These are phyloP conservation scores for Debaryomyces coudertii DNA, from an alignment of 1,139 yeast species.

Conservation along the genomic window DNA sequence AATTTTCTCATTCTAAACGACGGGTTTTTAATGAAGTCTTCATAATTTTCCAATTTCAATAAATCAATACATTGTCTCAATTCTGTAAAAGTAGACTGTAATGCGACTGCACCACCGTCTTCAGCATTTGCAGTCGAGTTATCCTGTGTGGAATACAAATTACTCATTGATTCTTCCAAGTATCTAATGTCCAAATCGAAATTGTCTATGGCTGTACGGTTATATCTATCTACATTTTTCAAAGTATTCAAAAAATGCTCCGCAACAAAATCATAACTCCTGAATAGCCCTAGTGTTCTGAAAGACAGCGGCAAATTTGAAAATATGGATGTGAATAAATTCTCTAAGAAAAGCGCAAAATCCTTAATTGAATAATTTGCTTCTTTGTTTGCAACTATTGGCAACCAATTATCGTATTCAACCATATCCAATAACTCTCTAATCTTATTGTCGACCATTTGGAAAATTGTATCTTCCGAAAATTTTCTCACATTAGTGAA, in stretches of 20 bases:
- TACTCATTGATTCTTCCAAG: conserved; percentile 45
- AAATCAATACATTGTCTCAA: conserved; percentile 50
- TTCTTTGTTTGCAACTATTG: conserved; percentile 48
- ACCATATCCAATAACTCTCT: conserved; percentile 81
- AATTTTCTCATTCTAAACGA: conserved; percentile 45
- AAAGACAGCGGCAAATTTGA: conserved; percentile 79
- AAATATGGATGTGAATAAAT: conserved; percentile 85
- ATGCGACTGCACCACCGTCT: conserved; percentile 40
- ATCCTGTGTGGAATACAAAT: conserved; percentile 28
- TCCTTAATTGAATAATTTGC: conserved; percentile 82
- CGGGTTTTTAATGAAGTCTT: conserved; percentile 44
- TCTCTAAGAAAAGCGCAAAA: conserved; percentile 84
- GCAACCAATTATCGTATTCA: conserved; percentile 79
- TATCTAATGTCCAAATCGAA: conserved; percentile 48
- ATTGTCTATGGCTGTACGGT: conserved; percentile 44
- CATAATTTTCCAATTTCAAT: conserved; percentile 42
- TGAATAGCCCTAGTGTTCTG: conserved; percentile 75
- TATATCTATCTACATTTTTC: conserved; percentile 47
- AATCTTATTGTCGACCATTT: conserved; percentile 77
- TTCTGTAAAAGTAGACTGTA: conserved; percentile 49
- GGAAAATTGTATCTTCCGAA: conserved; percentile 82
- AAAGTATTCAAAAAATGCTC: conserved; percentile 67
- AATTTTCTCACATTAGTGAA: conserved; percentile 66
- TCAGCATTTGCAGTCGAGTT: conserved; percentile 20
- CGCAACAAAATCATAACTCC: conserved; percentile 86